These are phyloP conservation scores for Pelagophyceae sp. DNA, from an alignment of 352 stramenopile species.

Conservation along the genomic window DNA sequence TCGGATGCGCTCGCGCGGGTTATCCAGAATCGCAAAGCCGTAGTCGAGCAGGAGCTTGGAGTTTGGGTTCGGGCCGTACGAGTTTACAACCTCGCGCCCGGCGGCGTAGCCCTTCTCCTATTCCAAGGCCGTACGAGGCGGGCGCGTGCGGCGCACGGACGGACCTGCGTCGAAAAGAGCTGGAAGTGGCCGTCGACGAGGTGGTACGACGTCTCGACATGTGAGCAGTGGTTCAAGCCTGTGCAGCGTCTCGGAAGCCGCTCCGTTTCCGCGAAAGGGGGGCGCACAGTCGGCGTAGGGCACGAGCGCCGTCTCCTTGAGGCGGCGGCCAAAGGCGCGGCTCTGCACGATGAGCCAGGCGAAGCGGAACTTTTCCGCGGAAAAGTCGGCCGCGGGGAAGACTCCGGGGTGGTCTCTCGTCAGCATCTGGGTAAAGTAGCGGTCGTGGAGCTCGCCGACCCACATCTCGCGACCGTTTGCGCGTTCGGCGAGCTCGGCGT, in stretches of 20 bases:
- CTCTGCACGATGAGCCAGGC: conserved; percentile 6
- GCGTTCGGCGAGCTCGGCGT: neutral
- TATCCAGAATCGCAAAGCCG: conserved; percentile 8
- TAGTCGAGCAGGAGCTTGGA: conserved; percentile 11
- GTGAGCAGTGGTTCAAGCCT: neutral
- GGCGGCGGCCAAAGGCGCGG: neutral
- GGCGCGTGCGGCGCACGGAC: neutral
- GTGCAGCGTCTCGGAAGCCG: too few species aligned
- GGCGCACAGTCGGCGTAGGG: conserved; percentile 5
- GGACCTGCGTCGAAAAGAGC: neutral
- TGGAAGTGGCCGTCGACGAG: neutral
- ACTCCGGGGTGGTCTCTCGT: neutral
- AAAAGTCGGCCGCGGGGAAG: neutral
- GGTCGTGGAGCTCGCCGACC: neutral
- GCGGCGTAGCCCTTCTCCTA: neutral
- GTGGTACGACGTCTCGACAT: neutral
- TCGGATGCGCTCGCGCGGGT: neutral
- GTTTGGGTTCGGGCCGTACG: conserved; percentile 8
- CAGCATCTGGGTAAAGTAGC: neutral
- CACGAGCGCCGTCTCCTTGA: conserved; percentile 5
- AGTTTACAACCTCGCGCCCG: neutral
- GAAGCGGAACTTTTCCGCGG: neutral
- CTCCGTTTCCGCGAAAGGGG: too few species aligned
- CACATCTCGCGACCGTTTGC: neutral
- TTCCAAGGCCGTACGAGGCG: neutral